Percentiles rank a stretch among this genome's conserved stretches.
Evolutionary conservation across 1,284 basidiomycete genomes (phyloP).

Genomic region (Tilletia indica): DNA sequence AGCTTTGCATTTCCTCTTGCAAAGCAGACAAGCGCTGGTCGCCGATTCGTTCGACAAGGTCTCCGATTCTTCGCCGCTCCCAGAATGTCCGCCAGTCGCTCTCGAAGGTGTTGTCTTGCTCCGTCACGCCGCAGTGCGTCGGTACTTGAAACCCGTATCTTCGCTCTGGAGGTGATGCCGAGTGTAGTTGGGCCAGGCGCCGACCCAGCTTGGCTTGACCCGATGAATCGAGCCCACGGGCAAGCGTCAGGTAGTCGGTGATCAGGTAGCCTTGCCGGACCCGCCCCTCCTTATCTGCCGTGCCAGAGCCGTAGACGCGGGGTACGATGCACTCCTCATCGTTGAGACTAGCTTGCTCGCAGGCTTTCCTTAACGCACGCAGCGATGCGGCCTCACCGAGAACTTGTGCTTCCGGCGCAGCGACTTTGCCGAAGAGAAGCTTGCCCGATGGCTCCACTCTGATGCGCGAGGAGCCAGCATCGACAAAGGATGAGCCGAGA

Average conservation of each 20-base stretch:
- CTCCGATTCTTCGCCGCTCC: conserved; percentile 26
- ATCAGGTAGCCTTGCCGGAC: conserved; percentile 18
- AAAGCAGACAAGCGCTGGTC: background rate
- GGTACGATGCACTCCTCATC: conserved; percentile 20
- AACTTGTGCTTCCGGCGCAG: conserved; percentile 10
- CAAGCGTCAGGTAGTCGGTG: conserved; percentile 25
- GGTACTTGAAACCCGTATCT: conserved; percentile 25
- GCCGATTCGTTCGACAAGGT: conserved; percentile 22
- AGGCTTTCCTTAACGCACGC: conserved; percentile 16
- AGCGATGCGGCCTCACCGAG: conserved; percentile 22
- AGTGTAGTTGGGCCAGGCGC: conserved; percentile 26
- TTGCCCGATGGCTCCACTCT: background rate
- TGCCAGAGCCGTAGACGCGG: conserved; percentile 23
- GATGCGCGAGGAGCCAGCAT: background rate
- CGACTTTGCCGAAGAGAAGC: conserved; percentile 5
- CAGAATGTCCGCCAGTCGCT: conserved; percentile 24
- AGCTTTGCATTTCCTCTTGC: conserved; percentile 20
- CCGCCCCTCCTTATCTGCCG: background rate
- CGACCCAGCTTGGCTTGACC: conserved; percentile 22
- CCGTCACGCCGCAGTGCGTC: conserved; percentile 28
- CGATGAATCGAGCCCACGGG: background rate
- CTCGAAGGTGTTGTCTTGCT: conserved; percentile 29
- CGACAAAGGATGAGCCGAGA: background rate
- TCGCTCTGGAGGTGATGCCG: background rate
- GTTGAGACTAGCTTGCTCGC: conserved; percentile 16